Percentiles rank a stretch among this genome's conserved stretches.
phyloP scores from a whole-genome alignment of 345 rosid genomes.

The Populus nigra region DNA sequence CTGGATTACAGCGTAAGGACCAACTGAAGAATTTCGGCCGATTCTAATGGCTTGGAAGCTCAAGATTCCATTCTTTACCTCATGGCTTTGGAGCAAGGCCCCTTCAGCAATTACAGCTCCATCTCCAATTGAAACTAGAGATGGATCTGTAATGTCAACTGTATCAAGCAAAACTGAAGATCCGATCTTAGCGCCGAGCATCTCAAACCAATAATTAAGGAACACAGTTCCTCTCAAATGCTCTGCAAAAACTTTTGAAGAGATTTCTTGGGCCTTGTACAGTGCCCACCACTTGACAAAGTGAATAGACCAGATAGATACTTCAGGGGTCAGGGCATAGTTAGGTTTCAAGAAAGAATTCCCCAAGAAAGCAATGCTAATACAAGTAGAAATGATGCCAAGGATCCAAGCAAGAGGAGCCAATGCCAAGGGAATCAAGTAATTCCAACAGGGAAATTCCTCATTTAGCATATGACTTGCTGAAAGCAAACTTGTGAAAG shows the following conservation, averaged over 20 bases:
- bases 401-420: constrained; percentile 70
- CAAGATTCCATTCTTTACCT: constrained; percentile 50
- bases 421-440: constrained; percentile 29
- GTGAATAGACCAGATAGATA: constrained; percentile 53
- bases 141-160: constrained; percentile 59
- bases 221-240: constrained; percentile 61
- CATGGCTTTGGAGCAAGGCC: constrained; percentile 60
- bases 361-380: constrained; percentile 45
- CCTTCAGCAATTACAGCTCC: constrained; percentile 64
- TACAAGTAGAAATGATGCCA: constrained; percentile 47
- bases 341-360: constrained; percentile 58
- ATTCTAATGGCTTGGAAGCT: constrained; percentile 51
- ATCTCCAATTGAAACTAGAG: constrained; percentile 59
- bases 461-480: constrained; percentile 5
- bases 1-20: constrained; percentile 60
- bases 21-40: constrained; percentile 44
- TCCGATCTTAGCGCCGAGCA: constrained; percentile 64
- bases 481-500: constrained; percentile 37
- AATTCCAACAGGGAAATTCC: constrained; percentile 26
- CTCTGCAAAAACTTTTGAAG: constrained; percentile 57
- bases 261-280: constrained; percentile 54
- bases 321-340: constrained; percentile 44
- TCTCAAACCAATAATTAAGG: constrained; percentile 63
- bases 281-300: constrained; percentile 78
- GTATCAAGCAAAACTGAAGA: constrained; percentile 59